Percentiles rank a stretch among this genome's conserved stretches.
Evolutionary conservation across 2,329 filamentous ascomycete genomes (phyloP).

Genomic region (Penicillium sp.): DNA sequence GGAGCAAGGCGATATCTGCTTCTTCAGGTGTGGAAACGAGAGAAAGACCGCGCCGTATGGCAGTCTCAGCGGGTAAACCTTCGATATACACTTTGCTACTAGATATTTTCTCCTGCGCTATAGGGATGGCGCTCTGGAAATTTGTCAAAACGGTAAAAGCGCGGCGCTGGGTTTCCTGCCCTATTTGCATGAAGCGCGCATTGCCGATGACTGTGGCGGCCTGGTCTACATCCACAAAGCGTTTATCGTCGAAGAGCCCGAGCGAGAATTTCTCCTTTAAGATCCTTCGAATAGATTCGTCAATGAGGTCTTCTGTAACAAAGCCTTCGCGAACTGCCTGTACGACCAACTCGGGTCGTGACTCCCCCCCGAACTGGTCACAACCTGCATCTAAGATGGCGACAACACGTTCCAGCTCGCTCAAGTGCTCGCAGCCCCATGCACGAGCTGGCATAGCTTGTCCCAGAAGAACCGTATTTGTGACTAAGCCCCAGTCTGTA

Average conservation of each 20-base stretch:
- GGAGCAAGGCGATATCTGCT: not conserved
- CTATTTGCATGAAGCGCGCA: slow-evolving; percentile 58
- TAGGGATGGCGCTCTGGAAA: slow-evolving; percentile 49
- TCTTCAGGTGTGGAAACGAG: not conserved
- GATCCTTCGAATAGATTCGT: slow-evolving; percentile 62
- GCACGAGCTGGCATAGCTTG: not conserved
- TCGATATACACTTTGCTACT: not conserved
- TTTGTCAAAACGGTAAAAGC: slow-evolving; percentile 60
- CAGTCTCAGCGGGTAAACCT: not conserved
- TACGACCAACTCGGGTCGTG: slow-evolving; percentile 43
- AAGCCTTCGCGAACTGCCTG: slow-evolving; percentile 15
- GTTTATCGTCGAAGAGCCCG: slow-evolving; percentile 68
- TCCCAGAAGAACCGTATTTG: slow-evolving; percentile 40
- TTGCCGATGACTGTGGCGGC: slow-evolving; percentile 49
- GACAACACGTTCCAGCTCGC: slow-evolving; percentile 38
- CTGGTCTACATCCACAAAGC: slow-evolving; percentile 59
- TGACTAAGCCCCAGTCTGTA: slow-evolving; percentile 53
- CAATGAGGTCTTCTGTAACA: slow-evolving; percentile 48
- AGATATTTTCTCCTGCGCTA: slow-evolving; percentile 36
- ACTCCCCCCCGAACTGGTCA: slow-evolving; percentile 53
- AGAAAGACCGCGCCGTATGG: not conserved
- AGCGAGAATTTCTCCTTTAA: slow-evolving; percentile 66
- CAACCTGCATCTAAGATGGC: slow-evolving; percentile 49
- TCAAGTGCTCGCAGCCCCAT: slow-evolving; percentile 51
- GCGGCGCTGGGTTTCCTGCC: slow-evolving; percentile 59